Conservation (phyloP, 2,329 filamentous ascomycete genomes). For the Leptographium lundbergii region DNA sequence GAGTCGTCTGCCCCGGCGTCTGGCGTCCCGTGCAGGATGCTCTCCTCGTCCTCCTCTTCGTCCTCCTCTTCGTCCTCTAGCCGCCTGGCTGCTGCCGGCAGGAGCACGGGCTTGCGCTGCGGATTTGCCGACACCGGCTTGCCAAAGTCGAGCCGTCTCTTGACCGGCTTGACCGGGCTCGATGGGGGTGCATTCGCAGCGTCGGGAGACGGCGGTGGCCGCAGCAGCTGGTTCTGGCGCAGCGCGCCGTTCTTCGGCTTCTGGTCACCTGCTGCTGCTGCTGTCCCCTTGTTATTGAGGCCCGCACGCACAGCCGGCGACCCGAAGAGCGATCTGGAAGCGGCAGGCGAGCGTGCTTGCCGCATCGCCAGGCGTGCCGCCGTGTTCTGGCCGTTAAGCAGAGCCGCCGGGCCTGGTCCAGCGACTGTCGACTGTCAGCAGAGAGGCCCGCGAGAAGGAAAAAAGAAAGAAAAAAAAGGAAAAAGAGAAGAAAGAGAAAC, state of each 20-base stretch:
- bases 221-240: constrained; percentile 37
- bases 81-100: constrained; percentile 6
- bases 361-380: constrained; percentile 33
- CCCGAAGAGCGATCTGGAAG: constrained; percentile 47
- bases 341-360: constrained; percentile 45
- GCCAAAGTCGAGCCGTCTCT: constrained; percentile 41
- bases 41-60: constrained; percentile 18
- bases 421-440: constrained; percentile 24
- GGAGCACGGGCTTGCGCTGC: constrained; percentile 11
- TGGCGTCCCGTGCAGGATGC: constrained; percentile 14
- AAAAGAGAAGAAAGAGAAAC: not conserved
- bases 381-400: constrained; percentile 37
- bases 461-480: too few relatives aligned
- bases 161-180: constrained; percentile 28
- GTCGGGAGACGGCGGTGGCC: constrained; percentile 36
- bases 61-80: constrained; percentile 13
- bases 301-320: constrained; percentile 41
- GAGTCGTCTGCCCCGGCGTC: constrained; percentile 25
- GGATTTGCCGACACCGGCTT: constrained; percentile 13
- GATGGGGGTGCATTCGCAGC: constrained; percentile 19
- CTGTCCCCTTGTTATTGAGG: constrained; percentile 12
- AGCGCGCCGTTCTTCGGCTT: constrained; percentile 2
- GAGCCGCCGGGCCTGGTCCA: constrained; percentile 39
- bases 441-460: not conserved
- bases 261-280: not conserved